Evolutionary conservation across 2,329 filamentous ascomycete species (phyloP).

Genomic region (Aquanectria penicillioides): DNA sequence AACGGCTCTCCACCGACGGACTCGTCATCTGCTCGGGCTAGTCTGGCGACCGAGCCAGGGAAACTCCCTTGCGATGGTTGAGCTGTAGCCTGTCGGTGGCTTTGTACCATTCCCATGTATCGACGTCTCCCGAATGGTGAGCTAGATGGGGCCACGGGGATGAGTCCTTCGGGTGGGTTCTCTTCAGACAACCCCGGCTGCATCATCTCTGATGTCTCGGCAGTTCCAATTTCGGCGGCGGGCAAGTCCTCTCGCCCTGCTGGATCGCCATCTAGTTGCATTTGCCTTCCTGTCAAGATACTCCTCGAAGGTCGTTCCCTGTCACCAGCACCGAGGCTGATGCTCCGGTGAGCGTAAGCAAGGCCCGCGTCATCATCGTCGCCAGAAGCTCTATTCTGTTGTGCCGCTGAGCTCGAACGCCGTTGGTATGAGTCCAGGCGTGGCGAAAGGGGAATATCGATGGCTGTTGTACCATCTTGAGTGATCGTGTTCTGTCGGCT

Average conservation of each 20-base stretch:
- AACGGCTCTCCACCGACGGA: conserved; percentile 74
- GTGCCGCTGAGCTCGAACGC: conserved; percentile 75
- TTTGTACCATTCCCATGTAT: conserved; percentile 55
- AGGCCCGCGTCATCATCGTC: conserved; percentile 71
- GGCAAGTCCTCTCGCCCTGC: conserved; percentile 33
- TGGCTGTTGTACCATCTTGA: conserved; percentile 69
- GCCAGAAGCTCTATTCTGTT: conserved; percentile 64
- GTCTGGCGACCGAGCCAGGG: conserved; percentile 51
- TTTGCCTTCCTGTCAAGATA: conserved; percentile 62
- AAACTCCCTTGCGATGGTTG: conserved; percentile 59
- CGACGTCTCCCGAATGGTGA: conserved; percentile 59
- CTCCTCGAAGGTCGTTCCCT: conserved; percentile 73
- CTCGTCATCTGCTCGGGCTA: conserved; percentile 55
- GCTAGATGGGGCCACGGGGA: conserved; percentile 50
- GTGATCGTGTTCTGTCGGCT: conserved; percentile 53
- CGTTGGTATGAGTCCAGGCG: conserved; percentile 65
- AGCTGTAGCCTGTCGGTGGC: conserved; percentile 53
- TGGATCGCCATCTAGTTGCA: conserved; percentile 47
- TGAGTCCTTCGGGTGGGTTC: conserved; percentile 57
- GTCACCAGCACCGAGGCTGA: conserved; percentile 74
- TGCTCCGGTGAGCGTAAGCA: conserved; percentile 71
- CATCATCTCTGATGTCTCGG: conserved; percentile 51
- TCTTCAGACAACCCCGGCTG: conserved; percentile 57
- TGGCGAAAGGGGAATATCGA: conserved; percentile 79
- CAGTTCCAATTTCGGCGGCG: conserved; percentile 53